Evolutionary conservation across 805 yeast genomes (phyloP), one percentile per base, ranked within the genome.

Genomic region (Cyberlindnera saturnus): DNA sequence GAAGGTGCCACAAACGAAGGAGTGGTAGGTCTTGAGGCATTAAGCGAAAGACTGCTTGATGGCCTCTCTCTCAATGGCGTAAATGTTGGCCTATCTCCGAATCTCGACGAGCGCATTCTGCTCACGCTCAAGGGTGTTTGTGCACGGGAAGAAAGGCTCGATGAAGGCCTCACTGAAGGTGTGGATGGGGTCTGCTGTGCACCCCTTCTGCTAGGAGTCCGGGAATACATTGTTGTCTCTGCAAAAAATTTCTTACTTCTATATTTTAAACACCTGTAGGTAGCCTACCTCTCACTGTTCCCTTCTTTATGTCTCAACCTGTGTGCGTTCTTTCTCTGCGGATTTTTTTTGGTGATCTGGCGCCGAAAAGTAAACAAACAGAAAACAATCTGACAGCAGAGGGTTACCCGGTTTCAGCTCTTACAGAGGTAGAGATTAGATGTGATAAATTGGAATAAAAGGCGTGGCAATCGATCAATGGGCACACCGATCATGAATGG

Each of bases 41-140:
- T 34, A 20, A 44, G 41, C 8, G 47, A 43, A 16, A 50, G 32
- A 6, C 48, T 40, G 38, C 50, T 44, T 1, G 49, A 20, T 1
- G 56, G 52, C 17, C 56, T 43, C 32, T 54, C 56, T 14, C 52
- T 47, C 3, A 54, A 42, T 5, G 60, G 60, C 3, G 59, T 46
- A 43, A 50, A 55, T 2, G 44, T 23, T 10, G 48, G 43, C 11
- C 55, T 40, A 9, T 57, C 59, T n/a, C 46, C 48, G 34, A 34
- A 49, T 5, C 56, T 44, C n/a, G 56, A 46, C 20, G 38, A 18
- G 6, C 38, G 55, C 16, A 40, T 34, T 45, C 48, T 50, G 29
- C 42, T 41, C 3, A 41, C n/a, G 13, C 54, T 52, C 9, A 52
- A 47, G 2, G 58, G 55, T 2, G 58, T 53, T 15, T 50, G 52